A percentile compares a stretch with the other conserved stretches of the same genome.
Evolutionary conservation across 2,329 filamentous ascomycete species (phyloP).

Genomic region (Aspergillus sp.): DNA sequence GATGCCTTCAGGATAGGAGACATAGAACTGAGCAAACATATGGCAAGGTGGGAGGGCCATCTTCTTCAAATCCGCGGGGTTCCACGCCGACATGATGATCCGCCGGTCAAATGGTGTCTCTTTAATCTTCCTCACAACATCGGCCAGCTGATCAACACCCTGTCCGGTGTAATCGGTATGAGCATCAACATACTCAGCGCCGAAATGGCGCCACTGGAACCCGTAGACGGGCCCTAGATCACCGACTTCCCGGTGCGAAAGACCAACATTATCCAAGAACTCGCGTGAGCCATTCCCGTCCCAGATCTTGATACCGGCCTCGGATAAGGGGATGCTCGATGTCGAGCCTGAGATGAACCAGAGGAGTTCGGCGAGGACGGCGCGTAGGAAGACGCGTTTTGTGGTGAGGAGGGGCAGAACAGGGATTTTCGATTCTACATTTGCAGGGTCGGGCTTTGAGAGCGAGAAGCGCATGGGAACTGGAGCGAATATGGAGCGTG

Average conservation of each 20-base stretch:
- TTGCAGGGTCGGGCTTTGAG: conserved; percentile 52
- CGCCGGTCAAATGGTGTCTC: conserved; percentile 83
- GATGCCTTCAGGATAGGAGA: conserved; percentile 62
- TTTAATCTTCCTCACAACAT: conserved; percentile 83
- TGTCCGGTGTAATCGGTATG: conserved; percentile 80
- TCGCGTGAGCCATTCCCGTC: conserved; percentile 92
- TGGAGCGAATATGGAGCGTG: conserved; percentile 84
- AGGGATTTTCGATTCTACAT: conserved; percentile 48
- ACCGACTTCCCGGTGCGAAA: conserved; percentile 77
- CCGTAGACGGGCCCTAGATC: conserved; percentile 96
- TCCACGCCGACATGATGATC: conserved; percentile 93
- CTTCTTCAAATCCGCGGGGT: conserved; percentile 76
- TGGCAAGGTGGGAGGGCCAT: conserved; percentile 96
- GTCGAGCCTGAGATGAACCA: conserved; percentile 93
- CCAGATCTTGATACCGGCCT: conserved; percentile 92
- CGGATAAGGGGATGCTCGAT: conserved; percentile 72
- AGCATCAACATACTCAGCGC: conserved; percentile 80
- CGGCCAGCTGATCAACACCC: conserved; percentile 89
- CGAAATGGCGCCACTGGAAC: conserved; percentile 99
- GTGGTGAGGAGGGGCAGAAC: conserved; percentile 93
- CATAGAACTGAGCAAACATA: conserved; percentile 97
- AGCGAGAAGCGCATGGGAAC: conserved; percentile 83
- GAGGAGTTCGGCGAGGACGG: conserved; percentile 86
- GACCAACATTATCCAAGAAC: conserved; percentile 82
- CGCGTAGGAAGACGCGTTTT: conserved; percentile 91